Percentiles rank a stretch among this genome's conserved stretches.
Conservation (phyloP, 176 grass and related monocot species). For the Ensete ventricosum region DNA sequence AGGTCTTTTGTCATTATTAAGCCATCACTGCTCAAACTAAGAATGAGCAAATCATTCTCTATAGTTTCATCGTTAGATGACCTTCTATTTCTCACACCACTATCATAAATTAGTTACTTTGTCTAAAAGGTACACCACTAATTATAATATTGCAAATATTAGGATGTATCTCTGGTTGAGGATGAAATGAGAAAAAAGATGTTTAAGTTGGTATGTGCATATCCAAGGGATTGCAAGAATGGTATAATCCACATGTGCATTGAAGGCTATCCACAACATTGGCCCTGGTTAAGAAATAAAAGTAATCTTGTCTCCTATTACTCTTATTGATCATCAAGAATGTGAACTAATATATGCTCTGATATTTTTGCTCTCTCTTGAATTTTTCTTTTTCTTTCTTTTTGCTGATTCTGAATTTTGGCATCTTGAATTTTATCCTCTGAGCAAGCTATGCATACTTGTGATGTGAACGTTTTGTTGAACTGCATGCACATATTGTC, state of each 20-base stretch:
- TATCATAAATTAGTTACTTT: not conserved
- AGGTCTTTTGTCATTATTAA: not conserved
- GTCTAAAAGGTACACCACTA: not conserved
- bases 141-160: not conserved
- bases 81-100: not conserved
- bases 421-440: not conserved
- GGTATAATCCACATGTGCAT: not conserved
- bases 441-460: not conserved
- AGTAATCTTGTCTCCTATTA: not conserved
- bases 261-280: not conserved
- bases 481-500: no score
- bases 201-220: not conserved
- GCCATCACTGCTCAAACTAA: no score
- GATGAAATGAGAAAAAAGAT: no score
- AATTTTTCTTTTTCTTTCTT: not conserved
- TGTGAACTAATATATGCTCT: not conserved
- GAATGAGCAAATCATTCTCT: not conserved
- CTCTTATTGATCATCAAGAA: not conserved
- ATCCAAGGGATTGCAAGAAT: not conserved
- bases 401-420: not conserved
- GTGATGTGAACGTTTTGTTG: not conserved
- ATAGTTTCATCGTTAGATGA: not conserved
- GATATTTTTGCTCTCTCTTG: not conserved
- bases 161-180: not conserved
- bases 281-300: slow-evolving; percentile 3